Base-by-base conservation (phyloP, 805 yeast species). In the Candida peoriensis region DNA sequence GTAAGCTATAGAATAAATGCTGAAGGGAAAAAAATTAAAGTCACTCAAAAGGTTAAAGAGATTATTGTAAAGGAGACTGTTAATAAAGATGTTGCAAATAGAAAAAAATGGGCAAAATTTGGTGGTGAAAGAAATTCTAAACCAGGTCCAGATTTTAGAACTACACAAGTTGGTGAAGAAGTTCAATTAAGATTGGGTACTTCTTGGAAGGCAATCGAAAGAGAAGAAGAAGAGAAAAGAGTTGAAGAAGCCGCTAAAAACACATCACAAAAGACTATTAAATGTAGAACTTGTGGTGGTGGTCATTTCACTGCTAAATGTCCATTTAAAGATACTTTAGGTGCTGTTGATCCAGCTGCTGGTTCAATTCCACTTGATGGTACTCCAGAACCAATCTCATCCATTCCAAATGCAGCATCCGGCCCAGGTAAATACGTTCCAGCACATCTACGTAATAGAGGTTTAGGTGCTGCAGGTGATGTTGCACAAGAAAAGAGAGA, bases 281-380 rank as follows among this genome's bases (percentile, higher is more conserved):
- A 63, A 50, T 93, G 98, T 76, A 85, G 97, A 75, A 67, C 74
- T 36, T 93, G 99, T 81, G 84, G 83, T 42, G 96, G 96, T 57
- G 82, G 78, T 48, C 99, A 93, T 72, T 85, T 80, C 74, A 84
- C 97, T 27, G 68, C 87, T 60, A 81, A 82, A 67, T 93, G 99
- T 83, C 98, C 98, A 44, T 87, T 77, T 75, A 89, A 84, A 68
- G 94, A 82, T 52, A 83, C 93, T 24, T 69, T 90, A 58, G 65
- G 70, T 23, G 68, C 74, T 8, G 66, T 57, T 42, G 39, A 48
- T 22, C 52, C 50, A 16, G 58, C 57, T 41, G 64, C 56, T 29
- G 60, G 52, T 16, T 57, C 53, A 36, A 57, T 54, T 33, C 70
- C 64, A 48, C 66, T 63, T 39, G 41, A 52, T 66, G 90, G 80